Evolutionary conservation across 2,329 filamentous ascomycete genomes (phyloP), one percentile per base, ranked within the genome.

Genomic region (Penicillium sclerotigenum): DNA sequence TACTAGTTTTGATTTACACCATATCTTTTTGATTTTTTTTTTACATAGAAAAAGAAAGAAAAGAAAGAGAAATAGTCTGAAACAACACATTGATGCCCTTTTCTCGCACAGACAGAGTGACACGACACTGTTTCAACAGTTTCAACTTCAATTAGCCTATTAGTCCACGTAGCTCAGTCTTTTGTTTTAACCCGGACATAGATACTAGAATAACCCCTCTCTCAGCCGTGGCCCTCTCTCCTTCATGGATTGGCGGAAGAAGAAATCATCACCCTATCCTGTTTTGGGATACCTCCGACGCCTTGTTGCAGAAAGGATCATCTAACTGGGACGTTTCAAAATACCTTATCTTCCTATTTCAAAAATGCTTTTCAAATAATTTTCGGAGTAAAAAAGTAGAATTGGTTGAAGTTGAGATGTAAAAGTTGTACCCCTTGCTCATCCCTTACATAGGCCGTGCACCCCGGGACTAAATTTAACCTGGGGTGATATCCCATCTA

Each of bases 281-380:
- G n/a, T 48, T 58, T 61, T 28, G 20, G 57, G 62, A 53, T 33
- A 57, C 43, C 53, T 59, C 61, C 59, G 54, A 26, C 36, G 1
- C 8, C 13, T 22, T 13, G 11, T 24, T 16, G 26, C 18, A 41
- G 36, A 29, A 40, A 31, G 8, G 26, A 49, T 49, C 36, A 14
- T 26, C 46, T 18, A 18, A 47, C 18, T 34, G 1, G 1, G 36
- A 9, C 5, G 40, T 38, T 53, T 53, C 33, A 6, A 53, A 53
- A 18, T 20, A 43, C 7, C 40, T 33, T 41, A 26, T 47, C 36
- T 33, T 31, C 28, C 28, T 29, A 2, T n/a, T n/a, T n/a, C n/a
- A n/a, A n/a, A n/a, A n/a, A n/a, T n/a, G n/a, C n/a, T n/a, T 29
- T 9, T 9, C 9, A 11, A 29, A 29, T 29, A 10, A 10, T 11